Percentiles rank a stretch among this genome's conserved stretches.
phyloP scores from a whole-genome alignment of 495 filamentous ascomycete genomes.

The Xylaria acuta region DNA sequence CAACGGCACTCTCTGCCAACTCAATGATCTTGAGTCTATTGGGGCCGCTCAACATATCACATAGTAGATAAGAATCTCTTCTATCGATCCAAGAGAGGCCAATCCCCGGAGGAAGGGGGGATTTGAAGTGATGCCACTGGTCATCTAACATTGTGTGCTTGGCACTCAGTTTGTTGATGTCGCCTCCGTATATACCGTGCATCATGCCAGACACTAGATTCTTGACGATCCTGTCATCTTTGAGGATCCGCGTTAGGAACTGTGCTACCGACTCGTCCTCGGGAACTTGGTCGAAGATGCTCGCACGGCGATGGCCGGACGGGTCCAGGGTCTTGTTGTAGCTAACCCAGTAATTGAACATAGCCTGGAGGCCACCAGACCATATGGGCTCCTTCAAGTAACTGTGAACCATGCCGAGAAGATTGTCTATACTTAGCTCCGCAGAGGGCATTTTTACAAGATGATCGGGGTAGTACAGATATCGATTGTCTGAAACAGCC shows the following conservation, averaged over 20 bases:
- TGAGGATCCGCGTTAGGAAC: conserved; percentile 67
- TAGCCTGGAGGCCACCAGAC: conserved; percentile 54
- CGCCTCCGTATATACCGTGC: conserved; percentile 95
- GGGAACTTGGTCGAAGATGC: conserved; percentile 5
- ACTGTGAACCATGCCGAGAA: conserved; percentile 34
- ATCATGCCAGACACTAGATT: conserved; percentile 79
- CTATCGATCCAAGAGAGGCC: not conserved
- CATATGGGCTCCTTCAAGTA: conserved; percentile 71
- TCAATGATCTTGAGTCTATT: conserved; percentile 29
- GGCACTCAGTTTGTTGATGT: conserved; percentile 79
- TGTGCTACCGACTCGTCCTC: conserved; percentile 75
- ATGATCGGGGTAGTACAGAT: conserved; percentile 90
- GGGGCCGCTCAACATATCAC: conserved; percentile 26
- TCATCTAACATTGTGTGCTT: conserved; percentile 50
- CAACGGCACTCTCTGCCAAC: conserved; percentile 28
- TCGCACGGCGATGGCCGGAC: not conserved
- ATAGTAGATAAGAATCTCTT: conserved; percentile 27
- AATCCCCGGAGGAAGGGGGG: not conserved
- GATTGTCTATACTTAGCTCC: conserved; percentile 30
- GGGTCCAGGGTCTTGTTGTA: conserved; percentile 3
- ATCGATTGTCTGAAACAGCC: conserved; percentile 67
- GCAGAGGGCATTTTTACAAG: conserved; percentile 72
- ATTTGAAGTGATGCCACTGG: conserved; percentile 20
- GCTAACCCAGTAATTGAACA: conserved; percentile 33
- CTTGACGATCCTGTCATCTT: conserved; percentile 62